A percentile compares a stretch with the other conserved stretches of the same genome.
These are phyloP conservation scores for Trichomonascaceae sp. DNA, from an alignment of 1,139 yeast species.

Conservation along the genomic window DNA sequence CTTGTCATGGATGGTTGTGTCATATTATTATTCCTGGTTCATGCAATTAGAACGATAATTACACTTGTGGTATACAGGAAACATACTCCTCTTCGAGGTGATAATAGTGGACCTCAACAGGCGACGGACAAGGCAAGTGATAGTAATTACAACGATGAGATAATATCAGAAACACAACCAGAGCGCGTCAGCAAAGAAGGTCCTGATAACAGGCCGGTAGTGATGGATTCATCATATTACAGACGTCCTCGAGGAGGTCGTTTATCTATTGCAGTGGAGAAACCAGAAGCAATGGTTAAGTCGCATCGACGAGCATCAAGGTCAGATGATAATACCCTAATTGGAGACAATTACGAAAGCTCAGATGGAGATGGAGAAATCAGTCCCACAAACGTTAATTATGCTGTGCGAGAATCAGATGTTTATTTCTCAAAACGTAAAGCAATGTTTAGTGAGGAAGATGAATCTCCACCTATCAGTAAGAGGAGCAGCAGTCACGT, in stretches of 20 bases:
- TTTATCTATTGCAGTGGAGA: not conserved
- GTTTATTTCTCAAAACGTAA: slow-evolving; percentile 26
- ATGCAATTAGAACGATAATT: slow-evolving; percentile 27
- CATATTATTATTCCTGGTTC: slow-evolving; percentile 27
- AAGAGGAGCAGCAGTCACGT: not conserved
- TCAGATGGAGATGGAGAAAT: not conserved
- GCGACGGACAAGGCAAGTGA: not conserved
- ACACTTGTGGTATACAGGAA: slow-evolving; percentile 25
- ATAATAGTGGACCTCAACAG: slow-evolving; percentile 11
- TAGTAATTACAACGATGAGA: not conserved
- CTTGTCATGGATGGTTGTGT: slow-evolving; percentile 30
- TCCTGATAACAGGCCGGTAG: not conserved
- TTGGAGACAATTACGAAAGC: slow-evolving; percentile 3
- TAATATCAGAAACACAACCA: not conserved
- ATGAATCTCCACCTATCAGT: slow-evolving; percentile 9
- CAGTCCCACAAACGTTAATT: slow-evolving; percentile 20
- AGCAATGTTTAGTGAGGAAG: slow-evolving; percentile 12
- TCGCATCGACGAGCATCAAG: slow-evolving; percentile 1
- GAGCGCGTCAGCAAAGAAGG: slow-evolving; percentile 3
- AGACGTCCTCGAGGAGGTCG: slow-evolving; percentile 24
- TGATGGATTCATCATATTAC: slow-evolving; percentile 23
- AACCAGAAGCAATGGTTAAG: not conserved
- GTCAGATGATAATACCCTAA: slow-evolving; percentile 2
- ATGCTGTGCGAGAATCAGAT: slow-evolving; percentile 35
- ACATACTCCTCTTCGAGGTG: slow-evolving; percentile 18